Evolutionary conservation across 805 yeast species (phyloP).

Genomic region (Blastobotrys parvus): DNA sequence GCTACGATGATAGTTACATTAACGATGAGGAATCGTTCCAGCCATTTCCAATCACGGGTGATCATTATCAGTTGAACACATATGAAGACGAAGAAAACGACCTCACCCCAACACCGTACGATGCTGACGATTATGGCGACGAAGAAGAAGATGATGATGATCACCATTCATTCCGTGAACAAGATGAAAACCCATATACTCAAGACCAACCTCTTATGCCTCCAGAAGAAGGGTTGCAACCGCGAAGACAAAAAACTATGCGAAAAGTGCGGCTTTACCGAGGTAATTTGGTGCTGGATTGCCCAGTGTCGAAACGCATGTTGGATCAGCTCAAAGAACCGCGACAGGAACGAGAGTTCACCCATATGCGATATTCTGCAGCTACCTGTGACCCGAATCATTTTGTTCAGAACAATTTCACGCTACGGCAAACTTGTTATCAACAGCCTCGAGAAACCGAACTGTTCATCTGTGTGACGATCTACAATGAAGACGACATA

Average conservation of each 20-base stretch:
- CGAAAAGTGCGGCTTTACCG: conserved; percentile 47
- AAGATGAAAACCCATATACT: conserved; percentile 16
- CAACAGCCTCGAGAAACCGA: conserved; percentile 76
- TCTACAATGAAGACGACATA: conserved; percentile 84
- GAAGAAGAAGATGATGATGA: conserved; percentile 21
- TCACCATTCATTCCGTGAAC: conserved; percentile 11
- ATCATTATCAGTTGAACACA: conserved; percentile 30
- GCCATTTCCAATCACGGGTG: conserved; percentile 32
- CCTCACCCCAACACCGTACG: not conserved
- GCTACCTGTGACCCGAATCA: conserved; percentile 85
- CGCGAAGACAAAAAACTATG: conserved; percentile 28
- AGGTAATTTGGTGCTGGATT: conserved; percentile 80
- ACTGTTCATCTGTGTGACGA: conserved; percentile 74
- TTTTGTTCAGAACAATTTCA: conserved; percentile 53
- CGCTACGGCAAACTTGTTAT: conserved; percentile 77
- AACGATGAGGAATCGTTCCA: conserved; percentile 22
- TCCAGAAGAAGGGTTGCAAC: conserved; percentile 25
- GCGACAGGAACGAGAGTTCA: conserved; percentile 52
- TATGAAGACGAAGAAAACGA: conserved; percentile 16
- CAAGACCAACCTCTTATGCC: conserved; percentile 12
- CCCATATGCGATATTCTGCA: conserved; percentile 87
- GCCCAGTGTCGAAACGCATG: conserved; percentile 73
- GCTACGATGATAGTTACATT: conserved; percentile 5
- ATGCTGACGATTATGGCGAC: conserved; percentile 16
- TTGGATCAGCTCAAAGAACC: conserved; percentile 44